Evolutionary conservation across 805 yeast genomes (phyloP).

Genomic region (Lipomyces japonicus): DNA sequence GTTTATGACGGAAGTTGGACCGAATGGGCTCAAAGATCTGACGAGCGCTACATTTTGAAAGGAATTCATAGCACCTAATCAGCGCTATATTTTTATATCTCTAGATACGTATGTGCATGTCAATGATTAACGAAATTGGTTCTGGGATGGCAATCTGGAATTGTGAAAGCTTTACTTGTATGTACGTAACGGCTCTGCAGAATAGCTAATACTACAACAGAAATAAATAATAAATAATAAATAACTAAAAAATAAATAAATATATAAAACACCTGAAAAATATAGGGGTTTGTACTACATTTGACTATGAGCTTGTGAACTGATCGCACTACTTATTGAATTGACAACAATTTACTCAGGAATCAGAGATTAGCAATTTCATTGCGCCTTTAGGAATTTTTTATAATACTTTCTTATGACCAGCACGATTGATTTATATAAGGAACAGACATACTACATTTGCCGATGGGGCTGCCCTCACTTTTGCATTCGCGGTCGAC

Average conservation of each 20-base stretch:
- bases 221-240: no score
- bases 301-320: background rate
- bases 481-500: background rate
- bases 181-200: no score
- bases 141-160: no score
- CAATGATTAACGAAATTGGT: no score
- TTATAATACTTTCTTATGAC: background rate
- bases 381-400: background rate
- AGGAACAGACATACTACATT: background rate
- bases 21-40: constrained; percentile 78
- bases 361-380: background rate
- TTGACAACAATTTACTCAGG: background rate
- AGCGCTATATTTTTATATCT: no score
- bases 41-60: background rate
- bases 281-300: background rate
- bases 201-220: no score
- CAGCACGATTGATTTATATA: background rate
- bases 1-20: constrained; percentile 68
- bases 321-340: background rate
- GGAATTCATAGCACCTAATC: no score
- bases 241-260: no score
- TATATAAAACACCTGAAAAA: no score
- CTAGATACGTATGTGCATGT: no score
- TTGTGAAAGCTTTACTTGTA: no score
- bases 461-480: background rate